These are phyloP conservation scores for Pulveroboletus ridleyi DNA, from an alignment of 1,284 basidiomycete species.

Conservation along the genomic window DNA sequence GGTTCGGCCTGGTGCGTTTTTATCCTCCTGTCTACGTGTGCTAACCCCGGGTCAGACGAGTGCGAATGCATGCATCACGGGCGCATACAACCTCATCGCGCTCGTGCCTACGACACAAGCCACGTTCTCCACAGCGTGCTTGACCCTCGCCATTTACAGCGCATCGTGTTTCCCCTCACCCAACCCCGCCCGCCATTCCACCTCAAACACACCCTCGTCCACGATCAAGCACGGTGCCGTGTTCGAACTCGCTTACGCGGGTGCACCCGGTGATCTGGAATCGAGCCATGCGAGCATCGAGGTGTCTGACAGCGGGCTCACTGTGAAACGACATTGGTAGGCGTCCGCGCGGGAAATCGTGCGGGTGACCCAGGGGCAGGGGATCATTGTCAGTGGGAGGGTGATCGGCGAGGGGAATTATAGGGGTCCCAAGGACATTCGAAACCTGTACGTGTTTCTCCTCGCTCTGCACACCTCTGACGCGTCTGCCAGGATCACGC, in stretches of 20 bases:
- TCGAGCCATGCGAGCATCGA: constrained; percentile 43
- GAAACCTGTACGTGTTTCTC: constrained; percentile 55
- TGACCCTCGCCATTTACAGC: constrained; percentile 83
- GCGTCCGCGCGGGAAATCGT: constrained; percentile 74
- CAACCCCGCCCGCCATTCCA: constrained; percentile 81
- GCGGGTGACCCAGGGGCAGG: constrained; percentile 80
- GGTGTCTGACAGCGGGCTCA: constrained; percentile 55
- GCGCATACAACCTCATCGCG: constrained; percentile 78
- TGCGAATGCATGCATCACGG: constrained; percentile 59
- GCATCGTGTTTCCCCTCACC: constrained; percentile 84
- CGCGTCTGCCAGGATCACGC: constrained; percentile 51
- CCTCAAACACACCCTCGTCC: constrained; percentile 83
- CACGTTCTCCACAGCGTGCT: constrained; percentile 80
- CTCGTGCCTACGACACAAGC: constrained; percentile 75
- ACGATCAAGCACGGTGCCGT: constrained; percentile 85
- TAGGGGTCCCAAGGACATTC: constrained; percentile 51
- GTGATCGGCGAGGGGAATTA: constrained; percentile 56
- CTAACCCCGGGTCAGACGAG: constrained; percentile 52
- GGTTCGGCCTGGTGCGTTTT: too few species aligned
- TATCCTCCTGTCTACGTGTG: too few species aligned
- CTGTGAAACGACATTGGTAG: constrained; percentile 83
- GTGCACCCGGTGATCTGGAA: too few species aligned
- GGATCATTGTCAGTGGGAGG: constrained; percentile 72
- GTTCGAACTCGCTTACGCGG: constrained; percentile 65
- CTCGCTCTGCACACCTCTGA: neutral